These are phyloP conservation scores for Fraxinus quadrangulata DNA, from an alignment of 257 asterid genomes.

Conservation along the genomic window DNA sequence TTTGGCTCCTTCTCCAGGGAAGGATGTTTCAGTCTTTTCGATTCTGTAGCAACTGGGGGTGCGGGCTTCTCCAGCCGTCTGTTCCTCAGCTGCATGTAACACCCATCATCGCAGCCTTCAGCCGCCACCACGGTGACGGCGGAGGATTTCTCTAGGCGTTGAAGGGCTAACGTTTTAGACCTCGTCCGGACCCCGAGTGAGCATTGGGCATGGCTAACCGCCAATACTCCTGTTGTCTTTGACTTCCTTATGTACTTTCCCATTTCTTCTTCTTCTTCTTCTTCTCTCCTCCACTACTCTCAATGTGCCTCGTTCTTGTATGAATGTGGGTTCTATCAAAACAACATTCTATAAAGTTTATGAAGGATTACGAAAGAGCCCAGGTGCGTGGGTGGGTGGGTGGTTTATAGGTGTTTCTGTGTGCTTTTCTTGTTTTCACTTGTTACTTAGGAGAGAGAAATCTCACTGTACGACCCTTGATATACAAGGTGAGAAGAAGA, in stretches of 20 bases:
- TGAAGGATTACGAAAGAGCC: neutral
- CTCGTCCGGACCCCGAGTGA: constrained; percentile 39
- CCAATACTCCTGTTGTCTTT: constrained; percentile 25
- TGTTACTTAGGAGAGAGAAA: constrained; percentile 12
- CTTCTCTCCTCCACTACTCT: neutral
- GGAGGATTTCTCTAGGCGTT: constrained; percentile 30
- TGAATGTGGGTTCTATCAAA: neutral
- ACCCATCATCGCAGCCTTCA: constrained; percentile 26
- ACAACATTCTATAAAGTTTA: too few species aligned
- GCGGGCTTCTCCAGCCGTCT: constrained; percentile 26
- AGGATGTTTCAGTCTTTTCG: constrained; percentile 22
- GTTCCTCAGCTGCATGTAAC: constrained; percentile 39
- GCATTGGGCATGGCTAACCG: constrained; percentile 26
- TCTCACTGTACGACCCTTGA: too few species aligned
- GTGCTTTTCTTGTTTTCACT: constrained; percentile 12
- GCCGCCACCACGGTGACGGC: neutral
- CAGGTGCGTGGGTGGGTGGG: neutral
- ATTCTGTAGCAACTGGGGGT: constrained; percentile 24
- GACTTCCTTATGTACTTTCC: constrained; percentile 41
- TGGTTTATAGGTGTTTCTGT: neutral
- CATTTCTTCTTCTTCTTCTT: constrained; percentile 15
- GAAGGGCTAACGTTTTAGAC: constrained; percentile 39
- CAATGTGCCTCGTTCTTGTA: constrained; percentile 6
- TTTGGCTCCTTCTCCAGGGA: constrained; percentile 24
- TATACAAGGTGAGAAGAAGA: too few species aligned